Base-by-base conservation (phyloP, 148 eudicot genomes). In the Linanthus parryae region DNA sequence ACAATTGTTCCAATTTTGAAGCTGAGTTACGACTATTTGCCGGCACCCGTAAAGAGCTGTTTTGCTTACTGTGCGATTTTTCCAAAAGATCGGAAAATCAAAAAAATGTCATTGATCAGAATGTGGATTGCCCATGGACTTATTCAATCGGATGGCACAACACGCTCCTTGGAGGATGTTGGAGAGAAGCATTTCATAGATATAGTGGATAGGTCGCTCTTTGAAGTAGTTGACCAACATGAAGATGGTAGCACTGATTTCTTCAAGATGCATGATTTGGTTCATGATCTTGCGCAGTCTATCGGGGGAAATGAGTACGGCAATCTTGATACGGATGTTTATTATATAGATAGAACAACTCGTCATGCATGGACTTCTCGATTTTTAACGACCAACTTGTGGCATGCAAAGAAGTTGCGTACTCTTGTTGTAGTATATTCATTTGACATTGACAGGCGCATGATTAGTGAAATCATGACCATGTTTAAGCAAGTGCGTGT, bases 201-300 rank as follows among this genome's bases (percentile, higher is more conserved):
- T 15, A 12, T 49, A 20, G 21, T 27, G 0, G 30, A 38, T 28
- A 49, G 54, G 34, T 49, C 38, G 13, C 30, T 49, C 20, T 35
- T 49, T 16, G 31, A 49, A 17, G 18, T 28, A 15, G 37, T 8
- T 4, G 16, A 49, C 16, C 1, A 5, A 8, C 11, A 49, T 18
- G n/a, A 45, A 45, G 2, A 8, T 20, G 26, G 15, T 0, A 11
- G 12, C 13, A 12, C 8, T 21, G 13, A 4, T 7, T 11, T 13
- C 15, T 49, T 8, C 30, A 28, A 26, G 7, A 49, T 49, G 54
- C 54, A 49, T 27, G 54, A 49, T 30, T 38, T 49, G 2, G 21
- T 49, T 26, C 54, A 49, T 49, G 54, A 49, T 35, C 54, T 49
- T 30, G 54, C 54, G 17, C 10, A 14, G 18, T 52, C 22, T 11